Evolutionary conservation across 257 asterid genomes (phyloP), one percentile per base, ranked within the genome.

Genomic region (Solanum ahanhuiri): DNA sequence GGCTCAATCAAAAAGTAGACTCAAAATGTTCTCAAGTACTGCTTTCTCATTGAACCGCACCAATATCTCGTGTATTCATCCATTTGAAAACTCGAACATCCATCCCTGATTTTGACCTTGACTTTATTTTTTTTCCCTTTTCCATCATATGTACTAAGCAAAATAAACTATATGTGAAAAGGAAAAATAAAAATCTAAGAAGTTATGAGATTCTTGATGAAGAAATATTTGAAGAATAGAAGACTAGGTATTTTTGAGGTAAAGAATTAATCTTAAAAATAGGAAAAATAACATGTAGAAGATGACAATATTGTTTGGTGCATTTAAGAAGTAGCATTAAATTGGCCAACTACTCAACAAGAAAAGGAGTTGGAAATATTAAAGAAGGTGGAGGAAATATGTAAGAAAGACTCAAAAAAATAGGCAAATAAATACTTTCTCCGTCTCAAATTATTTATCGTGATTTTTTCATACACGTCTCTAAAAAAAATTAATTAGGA

Each of bases 41-140:
- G 31, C 87, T 86, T 90, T 88, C 30, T 81, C 89, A 90, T 90
- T 90, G 90, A 90, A 90, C 90, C 87, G 86, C 89, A 88, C 89
- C 90, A 90, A 90, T 79, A 90, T 89, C 92, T 81, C 92, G 91
- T 64, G 20, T 60, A 22, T 35, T 25, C 20, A 37, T 66, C 77
- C 15, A 17, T 6, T 9, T 23, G 4, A 43, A 25, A 34, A 23
- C 25, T 22, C n/a, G 12, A 41, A 82, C 23, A 5, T 33, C 63
- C 28, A 57, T 33, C 14, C 54, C 8, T 1, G 2, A 66, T n/a
- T 83, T 60, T 83, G 34, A 83, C 33, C n/a, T 35, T 12, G 43
- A 39, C 48, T 71, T 71, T 71, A 18, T 41, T 41, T 76, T 17
- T 71, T n/a, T 6, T 1, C 0, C 58, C 63, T 43, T 76, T 41